Percentiles rank a stretch among this genome's conserved stretches.
Evolutionary conservation across 257 asterid genomes (phyloP).

Genomic region (Scutellaria barbata): DNA sequence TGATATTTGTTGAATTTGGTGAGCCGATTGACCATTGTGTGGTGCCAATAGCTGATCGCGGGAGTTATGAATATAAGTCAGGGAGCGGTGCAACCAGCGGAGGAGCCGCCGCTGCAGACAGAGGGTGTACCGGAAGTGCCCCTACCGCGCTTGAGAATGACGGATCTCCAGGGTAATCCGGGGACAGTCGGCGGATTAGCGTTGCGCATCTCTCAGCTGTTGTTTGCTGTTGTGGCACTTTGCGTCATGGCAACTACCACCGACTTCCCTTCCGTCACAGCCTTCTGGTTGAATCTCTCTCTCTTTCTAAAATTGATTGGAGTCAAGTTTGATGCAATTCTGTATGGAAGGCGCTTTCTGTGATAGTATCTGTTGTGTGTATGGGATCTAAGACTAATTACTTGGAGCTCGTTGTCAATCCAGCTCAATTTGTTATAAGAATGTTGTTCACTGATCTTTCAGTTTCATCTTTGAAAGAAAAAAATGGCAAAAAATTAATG

Average conservation of each 20-base stretch:
- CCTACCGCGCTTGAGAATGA: slow-evolving; percentile 68
- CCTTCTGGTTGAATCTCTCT: slow-evolving; percentile 65
- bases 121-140: too few species aligned
- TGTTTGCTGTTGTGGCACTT: slow-evolving; percentile 68
- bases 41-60: slow-evolving; percentile 2
- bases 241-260: slow-evolving; percentile 74
- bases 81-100: slow-evolving; percentile 82
- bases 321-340: not conserved
- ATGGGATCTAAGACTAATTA: slow-evolving; percentile 10
- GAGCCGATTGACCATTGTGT: slow-evolving; percentile 12
- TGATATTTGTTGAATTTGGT: slow-evolving; percentile 8
- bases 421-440: not conserved
- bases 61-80: slow-evolving; percentile 66
- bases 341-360: slow-evolving; percentile 2
- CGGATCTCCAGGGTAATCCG: slow-evolving; percentile 85
- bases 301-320: not conserved
- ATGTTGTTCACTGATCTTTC: not conserved
- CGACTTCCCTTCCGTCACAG: slow-evolving; percentile 84
- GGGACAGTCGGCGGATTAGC: slow-evolving; percentile 75
- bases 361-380: not conserved
- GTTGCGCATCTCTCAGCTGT: slow-evolving; percentile 62
- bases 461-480: not conserved
- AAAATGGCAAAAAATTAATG: not conserved
- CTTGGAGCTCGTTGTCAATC: not conserved
- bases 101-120: slow-evolving; percentile 26